phyloP scores from a whole-genome alignment of 371 early-diverging fungal genomes.

The Mortierella sp. region DNA sequence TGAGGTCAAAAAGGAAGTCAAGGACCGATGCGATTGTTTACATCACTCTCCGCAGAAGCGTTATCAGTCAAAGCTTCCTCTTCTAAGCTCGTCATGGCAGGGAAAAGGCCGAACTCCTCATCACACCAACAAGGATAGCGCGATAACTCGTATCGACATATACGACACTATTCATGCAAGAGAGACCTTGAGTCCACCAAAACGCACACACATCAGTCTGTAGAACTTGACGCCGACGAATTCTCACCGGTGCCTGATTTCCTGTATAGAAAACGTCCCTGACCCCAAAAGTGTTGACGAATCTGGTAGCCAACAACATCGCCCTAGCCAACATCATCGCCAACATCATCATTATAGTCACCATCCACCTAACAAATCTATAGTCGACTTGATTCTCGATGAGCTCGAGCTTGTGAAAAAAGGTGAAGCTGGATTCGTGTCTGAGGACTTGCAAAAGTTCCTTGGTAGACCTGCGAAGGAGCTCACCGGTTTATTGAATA shows the following conservation, averaged over 20 bases:
- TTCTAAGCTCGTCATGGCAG: conserved; percentile 17
- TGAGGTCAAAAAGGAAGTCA: conserved; percentile 30
- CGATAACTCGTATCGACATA: conserved; percentile 31
- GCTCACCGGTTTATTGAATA: conserved; percentile 27
- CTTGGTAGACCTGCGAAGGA: conserved; percentile 25
- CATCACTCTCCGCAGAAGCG: conserved; percentile 33
- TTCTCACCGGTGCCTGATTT: neutral
- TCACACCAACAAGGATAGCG: conserved; percentile 11
- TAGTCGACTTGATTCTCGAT: conserved; percentile 33
- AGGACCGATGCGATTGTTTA: conserved; percentile 11
- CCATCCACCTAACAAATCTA: conserved; percentile 16
- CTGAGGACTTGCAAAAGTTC: conserved; percentile 39
- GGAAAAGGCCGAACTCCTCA: conserved; percentile 21
- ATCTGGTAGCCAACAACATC: neutral
- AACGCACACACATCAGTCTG: neutral
- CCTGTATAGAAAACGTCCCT: neutral
- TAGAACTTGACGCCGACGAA: neutral
- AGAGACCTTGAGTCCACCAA: conserved; percentile 30
- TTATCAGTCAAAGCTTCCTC: conserved; percentile 32
- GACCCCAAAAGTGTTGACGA: neutral
- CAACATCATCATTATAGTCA: neutral
- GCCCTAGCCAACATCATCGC: neutral
- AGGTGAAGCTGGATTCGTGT: conserved; percentile 25
- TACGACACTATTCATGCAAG: conserved; percentile 29
- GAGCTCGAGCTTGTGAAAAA: conserved; percentile 35